Evolutionary conservation across 345 rosid species (phyloP).

Genomic region (Linum usitatissimum): DNA sequence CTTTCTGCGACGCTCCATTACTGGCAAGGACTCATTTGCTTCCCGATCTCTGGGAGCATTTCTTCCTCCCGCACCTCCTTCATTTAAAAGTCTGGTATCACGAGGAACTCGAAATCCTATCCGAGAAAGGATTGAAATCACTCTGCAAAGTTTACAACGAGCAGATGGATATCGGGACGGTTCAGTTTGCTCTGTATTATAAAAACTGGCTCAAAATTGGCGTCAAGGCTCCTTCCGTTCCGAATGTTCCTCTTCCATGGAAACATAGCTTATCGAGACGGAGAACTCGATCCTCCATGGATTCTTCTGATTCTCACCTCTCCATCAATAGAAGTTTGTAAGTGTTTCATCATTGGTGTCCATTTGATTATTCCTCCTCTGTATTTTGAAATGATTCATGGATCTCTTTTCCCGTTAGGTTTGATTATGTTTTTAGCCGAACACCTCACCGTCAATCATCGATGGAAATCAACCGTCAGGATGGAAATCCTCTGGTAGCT

Average conservation of each 20-base stretch:
- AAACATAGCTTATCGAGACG: conserved; percentile 19
- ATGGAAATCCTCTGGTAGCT: neutral
- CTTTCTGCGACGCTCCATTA: conserved; percentile 43
- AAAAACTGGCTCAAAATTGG: conserved; percentile 49
- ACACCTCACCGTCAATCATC: conserved; percentile 23
- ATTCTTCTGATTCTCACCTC: conserved; percentile 32
- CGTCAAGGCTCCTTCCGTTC: conserved; percentile 34
- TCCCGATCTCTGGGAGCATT: conserved; percentile 62
- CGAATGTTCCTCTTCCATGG: conserved; percentile 41
- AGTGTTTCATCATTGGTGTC: conserved; percentile 12
- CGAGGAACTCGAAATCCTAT: conserved; percentile 31
- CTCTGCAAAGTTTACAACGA: conserved; percentile 34
- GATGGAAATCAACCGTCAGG: conserved; percentile 12
- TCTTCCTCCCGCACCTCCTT: conserved; percentile 59
- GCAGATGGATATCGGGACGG: conserved; percentile 40
- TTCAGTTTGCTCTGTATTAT: conserved; percentile 42
- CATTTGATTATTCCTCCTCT: neutral
- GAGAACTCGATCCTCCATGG: conserved; percentile 35
- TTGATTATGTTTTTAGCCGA: conserved; percentile 36
- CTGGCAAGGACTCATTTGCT: conserved; percentile 47
- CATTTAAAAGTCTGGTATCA: conserved; percentile 58
- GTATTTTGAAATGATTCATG: neutral
- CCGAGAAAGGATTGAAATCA: conserved; percentile 24
- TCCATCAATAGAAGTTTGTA: conserved; percentile 34
- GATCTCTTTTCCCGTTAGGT: conserved; percentile 23